These are phyloP conservation scores for Gaeumannomyces sp. DNA, from an alignment of 2,329 filamentous ascomycete genomes.

Conservation along the genomic window DNA sequence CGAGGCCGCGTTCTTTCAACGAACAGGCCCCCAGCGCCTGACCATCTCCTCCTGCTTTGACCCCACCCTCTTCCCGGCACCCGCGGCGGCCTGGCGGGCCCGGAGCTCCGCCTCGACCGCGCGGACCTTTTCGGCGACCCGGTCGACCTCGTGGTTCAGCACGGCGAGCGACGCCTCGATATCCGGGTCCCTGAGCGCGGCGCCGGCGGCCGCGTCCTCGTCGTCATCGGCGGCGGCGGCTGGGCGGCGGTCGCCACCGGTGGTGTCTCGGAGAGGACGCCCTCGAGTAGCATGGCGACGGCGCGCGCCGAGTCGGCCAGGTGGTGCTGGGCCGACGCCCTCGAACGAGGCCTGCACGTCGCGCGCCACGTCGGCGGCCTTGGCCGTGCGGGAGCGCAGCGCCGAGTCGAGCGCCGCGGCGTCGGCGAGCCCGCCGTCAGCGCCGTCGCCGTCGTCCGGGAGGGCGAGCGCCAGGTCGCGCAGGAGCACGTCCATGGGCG, in stretches of 20 bases:
- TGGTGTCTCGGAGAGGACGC: slow-evolving; percentile 42
- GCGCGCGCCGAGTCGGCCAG: slow-evolving; percentile 42
- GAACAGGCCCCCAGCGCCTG: slow-evolving; percentile 17
- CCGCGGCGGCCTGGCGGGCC: not conserved
- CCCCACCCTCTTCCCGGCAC: not conserved
- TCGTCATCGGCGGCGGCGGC: slow-evolving; percentile 25
- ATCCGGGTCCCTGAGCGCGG: slow-evolving; percentile 46
- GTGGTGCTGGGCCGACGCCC: slow-evolving; percentile 29
- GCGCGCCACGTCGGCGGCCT: slow-evolving; percentile 36
- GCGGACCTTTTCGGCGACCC: slow-evolving; percentile 32
- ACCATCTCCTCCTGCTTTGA: slow-evolving; percentile 9
- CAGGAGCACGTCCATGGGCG: slow-evolving; percentile 42
- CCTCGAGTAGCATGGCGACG: slow-evolving; percentile 43
- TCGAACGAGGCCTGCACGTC: slow-evolving; percentile 48
- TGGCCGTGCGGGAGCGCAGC: slow-evolving; percentile 34
- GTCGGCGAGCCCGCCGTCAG: slow-evolving; percentile 14
- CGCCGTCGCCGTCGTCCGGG: slow-evolving; percentile 23
- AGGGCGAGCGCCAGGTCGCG: slow-evolving; percentile 39
- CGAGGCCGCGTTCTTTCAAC: not conserved
- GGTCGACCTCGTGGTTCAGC: slow-evolving; percentile 37
- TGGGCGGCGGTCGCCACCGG: slow-evolving; percentile 19
- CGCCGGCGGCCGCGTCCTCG: slow-evolving; percentile 18
- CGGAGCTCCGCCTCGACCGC: slow-evolving; percentile 27
- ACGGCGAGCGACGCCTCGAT: slow-evolving; percentile 44
- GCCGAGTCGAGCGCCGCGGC: slow-evolving; percentile 20